Base-by-base conservation (phyloP, 1,284 basidiomycete genomes). In the Filobasidium uniguttulatum region DNA sequence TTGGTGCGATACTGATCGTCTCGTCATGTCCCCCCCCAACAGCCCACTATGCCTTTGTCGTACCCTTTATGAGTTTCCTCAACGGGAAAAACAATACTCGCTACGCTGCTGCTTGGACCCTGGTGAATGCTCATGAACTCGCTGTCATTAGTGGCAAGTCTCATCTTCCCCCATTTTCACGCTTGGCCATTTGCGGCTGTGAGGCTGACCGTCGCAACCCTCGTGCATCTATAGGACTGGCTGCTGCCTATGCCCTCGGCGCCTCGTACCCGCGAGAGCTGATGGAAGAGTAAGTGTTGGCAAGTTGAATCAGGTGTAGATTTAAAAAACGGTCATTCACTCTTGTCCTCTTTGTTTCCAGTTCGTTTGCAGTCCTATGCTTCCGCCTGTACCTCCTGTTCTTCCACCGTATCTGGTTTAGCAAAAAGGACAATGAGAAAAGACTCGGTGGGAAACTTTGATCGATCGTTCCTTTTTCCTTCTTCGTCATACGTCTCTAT, bases 171-270 rank as follows among this genome's bases (percentile, higher is more conserved):
- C 15, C 8, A 22, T 12, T 9, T 29, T 2, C 0, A 10, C 17
- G 2, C 20, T 37, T 6, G 33, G 9, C 17, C 9, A 40, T n/a
- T 29, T 10, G 28, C 3, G 33, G 19, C 15, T 19, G 20, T 14
- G 19, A 33, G 9, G 3, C 20, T 8, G 36, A 10, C 20, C 8
- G 19, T 12, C 20, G 12, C 8, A 38, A 38, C 12, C 36, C 36
- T 20, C 12, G 20, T 38, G 12, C 12, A 33, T 12, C 28, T 34
- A 7, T 25, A 51, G 69, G 25, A 5, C 66, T 70, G 57, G 67
- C 72, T 0, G 72, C 73, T 0, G 74, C 73, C 0, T 73, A 73
- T 52, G 58, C 66, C 43, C 59, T 75, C 10, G 73, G 74, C 0
- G 74, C 71, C 1, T 59, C 60, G 41, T 75, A 74, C 57, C 66